Evolutionary conservation across 192 early-diverging fungal genomes (phyloP), one percentile per base, ranked within the genome.

Genomic region (Coemansia sp.): DNA sequence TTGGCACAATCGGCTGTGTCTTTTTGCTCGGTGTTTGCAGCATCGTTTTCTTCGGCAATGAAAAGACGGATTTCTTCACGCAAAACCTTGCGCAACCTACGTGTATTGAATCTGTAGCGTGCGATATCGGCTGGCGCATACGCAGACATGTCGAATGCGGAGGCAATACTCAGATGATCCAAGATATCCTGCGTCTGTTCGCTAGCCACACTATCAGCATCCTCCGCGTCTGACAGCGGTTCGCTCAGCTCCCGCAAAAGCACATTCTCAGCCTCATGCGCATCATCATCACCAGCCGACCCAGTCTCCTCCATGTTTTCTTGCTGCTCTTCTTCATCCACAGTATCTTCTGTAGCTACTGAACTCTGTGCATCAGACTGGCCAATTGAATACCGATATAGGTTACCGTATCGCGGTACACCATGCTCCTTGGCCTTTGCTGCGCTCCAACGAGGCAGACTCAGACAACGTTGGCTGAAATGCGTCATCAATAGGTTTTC

Each of bases 391-490:
- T 60, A 54, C 45, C 20, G 36, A 4, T 64, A 72, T 32, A 83
- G 54, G 17, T 61, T 35, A 0, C 80, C 80, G 33, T 74, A 77
- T 22, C 75, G 74, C 35, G 48, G 22, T 22, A 83, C 28, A 18
- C 63, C 63, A 34, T 68, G 68, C 2, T 28, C 41, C 20, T 61
- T 38, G 20, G 77, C 61, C 9, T 54, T 71, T 14, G 45, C 43
- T 22, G 36, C 12, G 8, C 43, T 52, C 81, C 81, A 84, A 9
- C 67, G 66, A 14, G 81, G 76, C 38, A 79, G 63, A 5, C 55
- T 65, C 61, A 84, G 51, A 34, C 96, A 99, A 14, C 97, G 87
- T 78, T 97, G 96, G 70, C 94, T 96, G 76, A 99, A 99, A 68
- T 99, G 97, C 36, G 95, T 99, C 48, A 99, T 78, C 36, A 99